phyloP scores from a whole-genome alignment of 2,329 filamentous ascomycete species.

The Penicillium sp. region DNA sequence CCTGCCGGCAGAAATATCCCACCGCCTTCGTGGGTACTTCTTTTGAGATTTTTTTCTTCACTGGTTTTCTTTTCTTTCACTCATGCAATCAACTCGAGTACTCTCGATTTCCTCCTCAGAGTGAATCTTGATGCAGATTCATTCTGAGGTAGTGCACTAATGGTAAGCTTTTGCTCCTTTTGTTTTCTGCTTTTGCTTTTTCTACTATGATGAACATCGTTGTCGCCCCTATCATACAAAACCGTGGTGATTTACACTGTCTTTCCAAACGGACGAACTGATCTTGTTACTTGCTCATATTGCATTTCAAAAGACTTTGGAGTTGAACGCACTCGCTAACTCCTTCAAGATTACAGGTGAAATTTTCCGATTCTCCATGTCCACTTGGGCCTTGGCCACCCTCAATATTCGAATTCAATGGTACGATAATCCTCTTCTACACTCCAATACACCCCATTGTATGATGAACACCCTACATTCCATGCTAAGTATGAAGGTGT shows the following conservation, averaged over 20 bases:
- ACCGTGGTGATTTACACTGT: slow-evolving; percentile 60
- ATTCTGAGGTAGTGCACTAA: slow-evolving; percentile 16
- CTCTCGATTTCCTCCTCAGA: slow-evolving; percentile 14
- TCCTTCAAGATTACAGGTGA: slow-evolving; percentile 17
- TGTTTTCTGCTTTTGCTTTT: slow-evolving; percentile 8
- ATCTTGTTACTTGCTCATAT: slow-evolving; percentile 27
- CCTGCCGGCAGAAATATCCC: slow-evolving; percentile 27
- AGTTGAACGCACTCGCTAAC: slow-evolving; percentile 27
- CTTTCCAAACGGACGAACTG: slow-evolving; percentile 62
- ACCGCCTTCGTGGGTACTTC: slow-evolving; percentile 26
- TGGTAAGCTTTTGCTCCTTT: slow-evolving; percentile 28
- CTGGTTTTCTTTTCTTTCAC: slow-evolving; percentile 14
- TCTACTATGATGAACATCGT: slow-evolving; percentile 55
- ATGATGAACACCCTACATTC: slow-evolving; percentile 59
- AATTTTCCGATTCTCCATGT: not conserved
- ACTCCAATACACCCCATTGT: slow-evolving; percentile 21
- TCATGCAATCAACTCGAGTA: not conserved
- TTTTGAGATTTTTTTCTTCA: slow-evolving; percentile 24
- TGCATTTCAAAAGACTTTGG: slow-evolving; percentile 11
- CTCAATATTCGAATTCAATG: not conserved
- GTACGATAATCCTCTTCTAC: not conserved
- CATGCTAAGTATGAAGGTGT: slow-evolving; percentile 63
- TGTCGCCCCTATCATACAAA: slow-evolving; percentile 65
- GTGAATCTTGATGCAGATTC: slow-evolving; percentile 20
- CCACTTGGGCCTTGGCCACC: not conserved